phyloP scores from a whole-genome alignment of 768 basidiomycete species.

The Lenzites betulinus region DNA sequence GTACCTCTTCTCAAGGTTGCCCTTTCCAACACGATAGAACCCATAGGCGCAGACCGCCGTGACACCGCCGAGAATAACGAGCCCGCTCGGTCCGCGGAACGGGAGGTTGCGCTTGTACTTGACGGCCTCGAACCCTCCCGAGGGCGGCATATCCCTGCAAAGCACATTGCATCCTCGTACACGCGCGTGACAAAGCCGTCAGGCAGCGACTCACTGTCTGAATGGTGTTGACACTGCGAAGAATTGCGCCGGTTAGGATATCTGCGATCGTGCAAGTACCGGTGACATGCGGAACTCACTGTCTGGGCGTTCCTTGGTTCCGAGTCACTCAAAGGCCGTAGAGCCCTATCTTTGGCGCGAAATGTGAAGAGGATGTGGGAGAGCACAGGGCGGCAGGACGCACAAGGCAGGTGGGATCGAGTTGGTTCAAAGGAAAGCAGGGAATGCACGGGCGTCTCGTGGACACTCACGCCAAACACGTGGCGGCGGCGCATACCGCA shows the following conservation, averaged over 20 bases:
- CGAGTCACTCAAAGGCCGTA: constrained; percentile 6
- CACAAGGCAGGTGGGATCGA: constrained; percentile 10
- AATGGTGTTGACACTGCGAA: constrained; percentile 58
- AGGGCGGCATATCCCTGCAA: constrained; percentile 90
- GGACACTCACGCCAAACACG: constrained; percentile 17
- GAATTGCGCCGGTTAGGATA: constrained; percentile 16
- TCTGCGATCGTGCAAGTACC: constrained; percentile 4
- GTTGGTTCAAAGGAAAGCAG: constrained; percentile 17
- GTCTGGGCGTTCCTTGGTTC: constrained; percentile 2
- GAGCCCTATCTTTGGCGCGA: neutral
- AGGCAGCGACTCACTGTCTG: constrained; percentile 54
- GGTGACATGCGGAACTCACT: constrained; percentile 17
- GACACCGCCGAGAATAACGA: constrained; percentile 84
- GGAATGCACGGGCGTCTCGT: constrained; percentile 10
- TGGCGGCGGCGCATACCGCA: constrained; percentile 8
- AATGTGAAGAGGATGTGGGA: constrained; percentile 3
- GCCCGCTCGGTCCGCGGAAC: constrained; percentile 81
- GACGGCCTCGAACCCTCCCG: constrained; percentile 89
- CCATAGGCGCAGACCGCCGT: constrained; percentile 86
- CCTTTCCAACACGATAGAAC: constrained; percentile 88
- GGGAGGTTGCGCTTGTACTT: constrained; percentile 97
- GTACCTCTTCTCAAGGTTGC: constrained; percentile 91
- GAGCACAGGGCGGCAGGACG: constrained; percentile 10
- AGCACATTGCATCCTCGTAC: constrained; percentile 11
- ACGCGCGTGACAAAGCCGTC: constrained; percentile 12